Evolutionary conservation across 2,329 filamentous ascomycete species (phyloP).

Genomic region (Ceratocystiopsis minuta): DNA sequence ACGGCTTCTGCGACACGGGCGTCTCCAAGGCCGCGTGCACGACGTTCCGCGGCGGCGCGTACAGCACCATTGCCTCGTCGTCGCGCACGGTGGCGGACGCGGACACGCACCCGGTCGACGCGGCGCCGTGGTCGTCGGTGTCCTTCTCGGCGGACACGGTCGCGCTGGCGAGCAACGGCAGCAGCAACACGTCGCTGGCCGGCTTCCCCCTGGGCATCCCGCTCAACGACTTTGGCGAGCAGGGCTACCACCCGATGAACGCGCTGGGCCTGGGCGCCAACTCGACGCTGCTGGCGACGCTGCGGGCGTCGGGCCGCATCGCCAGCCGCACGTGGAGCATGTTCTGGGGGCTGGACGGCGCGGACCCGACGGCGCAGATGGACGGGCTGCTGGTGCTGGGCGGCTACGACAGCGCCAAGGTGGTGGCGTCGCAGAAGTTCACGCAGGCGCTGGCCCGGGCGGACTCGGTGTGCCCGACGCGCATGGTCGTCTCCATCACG

Average conservation of each 20-base stretch:
- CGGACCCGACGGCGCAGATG: constrained; percentile 5
- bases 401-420: constrained; percentile 14
- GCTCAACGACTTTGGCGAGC: constrained; percentile 10
- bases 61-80: constrained; percentile 1
- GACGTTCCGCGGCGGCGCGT: constrained; percentile 7
- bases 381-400: constrained; percentile 14
- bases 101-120: constrained; percentile 1
- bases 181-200: constrained; percentile 6
- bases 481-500: constrained; percentile 13
- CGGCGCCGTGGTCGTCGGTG: background rate
- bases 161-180: constrained; percentile 5
- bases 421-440: constrained; percentile 7
- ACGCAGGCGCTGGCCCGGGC: constrained; percentile 9
- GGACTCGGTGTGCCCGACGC: constrained; percentile 11
- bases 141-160: constrained; percentile 3
- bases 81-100: background rate
- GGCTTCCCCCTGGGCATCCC: constrained; percentile 10
- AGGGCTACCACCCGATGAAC: constrained; percentile 11
- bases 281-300: constrained; percentile 14
- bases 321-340: constrained; percentile 3
- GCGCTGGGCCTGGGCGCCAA: constrained; percentile 14
- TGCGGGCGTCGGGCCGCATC: constrained; percentile 13
- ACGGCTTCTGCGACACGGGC: constrained; percentile 4
- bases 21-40: constrained; percentile 2
- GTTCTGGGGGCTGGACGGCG: constrained; percentile 14